phyloP scores from a whole-genome alignment of 495 filamentous ascomycete genomes.

The Extremus antarcticus region DNA sequence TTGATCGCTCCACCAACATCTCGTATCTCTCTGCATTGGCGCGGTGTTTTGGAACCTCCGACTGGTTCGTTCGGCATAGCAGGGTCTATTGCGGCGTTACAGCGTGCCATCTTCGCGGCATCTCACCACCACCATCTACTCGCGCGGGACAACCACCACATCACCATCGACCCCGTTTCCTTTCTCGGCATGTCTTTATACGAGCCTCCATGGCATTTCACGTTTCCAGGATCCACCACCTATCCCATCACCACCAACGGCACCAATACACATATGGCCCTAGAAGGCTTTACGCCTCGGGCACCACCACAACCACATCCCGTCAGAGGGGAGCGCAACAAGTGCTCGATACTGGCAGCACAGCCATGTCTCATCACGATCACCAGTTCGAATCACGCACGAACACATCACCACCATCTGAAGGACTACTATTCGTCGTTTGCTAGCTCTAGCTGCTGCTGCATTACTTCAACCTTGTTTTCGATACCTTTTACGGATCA shows the following conservation, averaged over 20 bases:
- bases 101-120: conserved; percentile 2
- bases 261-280: background rate
- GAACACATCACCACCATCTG: background rate
- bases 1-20: conserved; percentile 3
- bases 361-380: background rate
- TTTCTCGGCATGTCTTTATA: background rate
- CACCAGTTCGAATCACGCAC: background rate
- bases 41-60: background rate
- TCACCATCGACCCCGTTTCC: background rate
- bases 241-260: background rate
- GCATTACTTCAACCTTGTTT: background rate
- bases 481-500: background rate
- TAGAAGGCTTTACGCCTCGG: background rate
- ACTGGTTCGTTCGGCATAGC: background rate
- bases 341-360: background rate
- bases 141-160: background rate
- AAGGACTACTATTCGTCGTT: background rate
- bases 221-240: background rate
- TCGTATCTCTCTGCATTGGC: background rate
- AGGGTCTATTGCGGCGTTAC: background rate
- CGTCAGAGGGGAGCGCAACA: background rate
- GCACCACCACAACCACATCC: background rate
- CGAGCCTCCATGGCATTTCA: background rate
- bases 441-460: background rate
- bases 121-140: conserved; percentile 1